Conservation (phyloP, 163 green algal genomes). For the Scenedesmus sp. region DNA sequence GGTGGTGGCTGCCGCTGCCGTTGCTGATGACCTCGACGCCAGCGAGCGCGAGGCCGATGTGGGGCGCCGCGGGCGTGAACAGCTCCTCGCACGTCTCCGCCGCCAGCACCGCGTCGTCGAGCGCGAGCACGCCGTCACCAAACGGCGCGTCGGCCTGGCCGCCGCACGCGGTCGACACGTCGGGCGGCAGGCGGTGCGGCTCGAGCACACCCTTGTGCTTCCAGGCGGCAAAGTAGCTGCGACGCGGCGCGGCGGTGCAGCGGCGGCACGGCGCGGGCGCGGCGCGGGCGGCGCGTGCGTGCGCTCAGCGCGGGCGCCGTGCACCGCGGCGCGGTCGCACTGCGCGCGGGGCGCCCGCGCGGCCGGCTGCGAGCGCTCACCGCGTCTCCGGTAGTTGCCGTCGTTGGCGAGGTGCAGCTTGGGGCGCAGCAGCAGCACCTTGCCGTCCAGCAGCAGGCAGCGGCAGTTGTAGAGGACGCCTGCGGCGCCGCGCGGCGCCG, state of each 20-base stretch:
- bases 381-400: slow-evolving; percentile 94
- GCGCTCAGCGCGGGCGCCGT: neutral
- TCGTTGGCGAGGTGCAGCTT: slow-evolving; percentile 97
- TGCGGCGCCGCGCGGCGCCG: too few species aligned
- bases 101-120: slow-evolving; percentile 64
- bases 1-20: slow-evolving; percentile 94
- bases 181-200: slow-evolving; percentile 73
- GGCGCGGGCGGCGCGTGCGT: too few species aligned
- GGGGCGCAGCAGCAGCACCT: slow-evolving; percentile 92
- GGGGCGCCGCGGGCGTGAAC: slow-evolving; percentile 87
- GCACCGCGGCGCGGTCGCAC: neutral
- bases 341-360: too few species aligned
- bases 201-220: slow-evolving; percentile 76
- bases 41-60: slow-evolving; percentile 64
- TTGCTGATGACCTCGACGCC: slow-evolving; percentile 97
- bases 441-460: slow-evolving; percentile 83
- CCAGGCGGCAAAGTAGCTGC: slow-evolving; percentile 88
- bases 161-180: slow-evolving; percentile 50
- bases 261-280: neutral
- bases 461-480: slow-evolving; percentile 94
- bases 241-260: too few species aligned
- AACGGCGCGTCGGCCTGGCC: slow-evolving; percentile 70
- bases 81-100: slow-evolving; percentile 98
- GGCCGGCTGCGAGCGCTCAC: too few species aligned
- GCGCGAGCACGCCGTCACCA: slow-evolving; percentile 77